phyloP scores from a whole-genome alignment of 1,139 yeast genomes.

The Pichia sp. region DNA sequence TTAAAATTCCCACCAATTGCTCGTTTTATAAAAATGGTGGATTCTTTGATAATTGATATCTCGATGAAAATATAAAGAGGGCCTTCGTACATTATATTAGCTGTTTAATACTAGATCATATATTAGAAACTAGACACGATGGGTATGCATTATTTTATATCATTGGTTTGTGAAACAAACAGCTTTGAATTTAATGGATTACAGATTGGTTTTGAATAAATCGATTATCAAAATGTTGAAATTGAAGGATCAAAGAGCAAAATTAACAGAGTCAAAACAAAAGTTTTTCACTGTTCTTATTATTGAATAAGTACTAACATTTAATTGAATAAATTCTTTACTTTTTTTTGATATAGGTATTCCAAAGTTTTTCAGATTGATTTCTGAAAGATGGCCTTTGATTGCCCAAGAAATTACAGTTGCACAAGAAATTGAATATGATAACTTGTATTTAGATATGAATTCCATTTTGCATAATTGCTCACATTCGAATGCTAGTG shows the following conservation, averaged over 20 bases:
- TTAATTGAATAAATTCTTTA: background rate
- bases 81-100: background rate
- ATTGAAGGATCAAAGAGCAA: background rate
- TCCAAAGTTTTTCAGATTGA: conserved; percentile 92
- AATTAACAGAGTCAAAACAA: background rate
- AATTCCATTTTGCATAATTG: conserved; percentile 92
- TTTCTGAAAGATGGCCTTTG: conserved; percentile 98
- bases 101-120: background rate
- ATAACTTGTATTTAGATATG: conserved; percentile 93
- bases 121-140: background rate
- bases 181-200: background rate
- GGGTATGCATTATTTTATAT: background rate
- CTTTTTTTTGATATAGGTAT: conserved; percentile 55
- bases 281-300: background rate
- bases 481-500: conserved; percentile 67
- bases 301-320: background rate
- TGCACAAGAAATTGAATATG: conserved; percentile 85
- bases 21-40: background rate
- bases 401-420: conserved; percentile 85
- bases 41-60: background rate
- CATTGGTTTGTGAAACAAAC: background rate
- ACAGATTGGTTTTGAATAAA: background rate
- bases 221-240: background rate
- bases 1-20: background rate
- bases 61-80: background rate